A percentile compares a stretch with the other conserved stretches of the same genome.
These are phyloP conservation scores for Zymoseptoria brevis DNA, from an alignment of 2,329 filamentous ascomycete species.

Conservation along the genomic window DNA sequence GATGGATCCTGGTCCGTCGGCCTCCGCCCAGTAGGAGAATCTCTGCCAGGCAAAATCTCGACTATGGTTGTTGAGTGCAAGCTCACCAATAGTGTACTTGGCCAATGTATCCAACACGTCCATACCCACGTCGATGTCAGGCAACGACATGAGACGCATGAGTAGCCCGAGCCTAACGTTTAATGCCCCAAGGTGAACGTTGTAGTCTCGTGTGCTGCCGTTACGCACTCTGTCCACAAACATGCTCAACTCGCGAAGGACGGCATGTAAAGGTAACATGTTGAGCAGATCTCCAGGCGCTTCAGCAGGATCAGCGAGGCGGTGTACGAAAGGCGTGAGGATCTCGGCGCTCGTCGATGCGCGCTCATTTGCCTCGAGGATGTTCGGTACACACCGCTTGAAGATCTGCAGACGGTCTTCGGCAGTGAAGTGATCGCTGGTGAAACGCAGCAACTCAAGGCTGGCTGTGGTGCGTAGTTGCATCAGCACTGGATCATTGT, in stretches of 20 bases:
- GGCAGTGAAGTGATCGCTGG: conserved; percentile 2
- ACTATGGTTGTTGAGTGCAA: conserved; percentile 15
- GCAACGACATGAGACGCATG: conserved; percentile 31
- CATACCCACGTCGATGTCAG: conserved; percentile 2
- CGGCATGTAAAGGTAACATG: conserved; percentile 18
- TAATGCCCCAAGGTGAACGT: conserved; percentile 2
- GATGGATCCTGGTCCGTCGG: background rate
- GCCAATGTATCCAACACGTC: conserved; percentile 9
- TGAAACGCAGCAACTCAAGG: conserved; percentile 17
- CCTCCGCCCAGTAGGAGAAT: background rate
- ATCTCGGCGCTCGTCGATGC: conserved; percentile 21
- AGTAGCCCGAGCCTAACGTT: conserved; percentile 50
- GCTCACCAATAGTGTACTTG: conserved; percentile 11
- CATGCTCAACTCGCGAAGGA: conserved; percentile 33
- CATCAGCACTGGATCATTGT: conserved; percentile 2
- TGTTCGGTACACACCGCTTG: conserved; percentile 16
- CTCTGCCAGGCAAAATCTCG: conserved; percentile 12
- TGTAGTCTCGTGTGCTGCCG: too few species aligned
- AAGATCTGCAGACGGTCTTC: conserved; percentile 19
- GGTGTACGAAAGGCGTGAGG: conserved; percentile 15
- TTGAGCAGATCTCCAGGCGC: conserved; percentile 16
- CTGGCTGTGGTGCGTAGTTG: conserved; percentile 14
- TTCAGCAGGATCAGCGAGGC: background rate
- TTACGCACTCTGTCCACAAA: conserved; percentile 27
- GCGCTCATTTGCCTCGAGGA: conserved; percentile 10